These are phyloP conservation scores for Daedaleopsis nitida DNA, from an alignment of 768 basidiomycete genomes.

Conservation along the genomic window DNA sequence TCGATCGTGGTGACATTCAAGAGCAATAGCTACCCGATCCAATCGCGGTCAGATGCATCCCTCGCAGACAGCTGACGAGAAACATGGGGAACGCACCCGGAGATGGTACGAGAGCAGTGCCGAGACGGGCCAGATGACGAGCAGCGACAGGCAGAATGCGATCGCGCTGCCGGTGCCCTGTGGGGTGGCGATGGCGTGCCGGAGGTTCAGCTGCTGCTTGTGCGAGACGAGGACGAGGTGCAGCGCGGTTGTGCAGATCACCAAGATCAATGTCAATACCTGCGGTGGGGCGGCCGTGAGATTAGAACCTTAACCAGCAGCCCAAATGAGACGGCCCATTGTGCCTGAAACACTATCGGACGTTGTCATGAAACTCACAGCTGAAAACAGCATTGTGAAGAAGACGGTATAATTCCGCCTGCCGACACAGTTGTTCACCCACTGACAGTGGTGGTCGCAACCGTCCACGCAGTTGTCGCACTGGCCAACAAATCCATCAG, in stretches of 20 bases:
- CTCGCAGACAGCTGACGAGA: neutral
- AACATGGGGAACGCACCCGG: conserved; percentile 55
- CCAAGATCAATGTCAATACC: conserved; percentile 73
- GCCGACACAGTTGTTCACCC: conserved; percentile 96
- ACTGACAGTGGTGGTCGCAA: conserved; percentile 90
- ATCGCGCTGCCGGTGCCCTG: conserved; percentile 78
- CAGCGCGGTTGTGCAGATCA: conserved; percentile 81
- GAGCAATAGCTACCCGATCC: conserved; percentile 60
- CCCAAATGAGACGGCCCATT: conserved; percentile 6
- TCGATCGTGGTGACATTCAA: conserved; percentile 96
- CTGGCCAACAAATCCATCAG: conserved; percentile 38
- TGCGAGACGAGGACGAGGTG: conserved; percentile 74
- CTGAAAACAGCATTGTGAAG: conserved; percentile 76
- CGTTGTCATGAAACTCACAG: conserved; percentile 51
- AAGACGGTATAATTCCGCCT: conserved; percentile 95
- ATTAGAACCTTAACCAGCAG: conserved; percentile 2
- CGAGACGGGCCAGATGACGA: conserved; percentile 81
- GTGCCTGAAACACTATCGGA: conserved; percentile 7
- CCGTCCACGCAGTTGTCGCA: conserved; percentile 98
- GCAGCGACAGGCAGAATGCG: conserved; percentile 69
- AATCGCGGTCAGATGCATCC: neutral
- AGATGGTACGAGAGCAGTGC: conserved; percentile 84
- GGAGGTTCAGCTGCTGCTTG: conserved; percentile 48
- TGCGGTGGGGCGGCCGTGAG: conserved; percentile 33
- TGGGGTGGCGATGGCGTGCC: conserved; percentile 40